These are phyloP conservation scores for Knufia petricola DNA, from an alignment of 2,329 filamentous ascomycete species.

Conservation along the genomic window DNA sequence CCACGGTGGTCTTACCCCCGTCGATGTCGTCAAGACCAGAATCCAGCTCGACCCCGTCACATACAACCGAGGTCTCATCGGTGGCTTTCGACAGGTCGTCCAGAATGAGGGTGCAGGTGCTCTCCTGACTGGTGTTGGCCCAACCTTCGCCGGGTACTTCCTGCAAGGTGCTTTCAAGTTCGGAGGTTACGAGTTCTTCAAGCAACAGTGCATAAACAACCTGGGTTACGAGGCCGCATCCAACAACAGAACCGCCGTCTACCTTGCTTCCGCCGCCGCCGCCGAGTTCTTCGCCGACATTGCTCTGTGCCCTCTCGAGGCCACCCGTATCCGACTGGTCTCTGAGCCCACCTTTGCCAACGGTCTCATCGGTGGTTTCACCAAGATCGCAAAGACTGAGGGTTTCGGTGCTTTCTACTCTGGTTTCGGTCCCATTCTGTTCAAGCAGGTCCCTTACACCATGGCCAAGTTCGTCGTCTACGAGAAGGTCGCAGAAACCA, in stretches of 20 bases:
- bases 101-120: conserved; percentile 75
- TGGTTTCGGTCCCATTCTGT: conserved; percentile 78
- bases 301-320: conserved; percentile 80
- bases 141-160: conserved; percentile 85
- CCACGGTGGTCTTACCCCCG: conserved; percentile 90
- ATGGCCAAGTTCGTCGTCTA: conserved; percentile 93
- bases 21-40: conserved; percentile 97
- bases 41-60: conserved; percentile 85
- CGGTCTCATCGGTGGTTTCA: conserved; percentile 68
- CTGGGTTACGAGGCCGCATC: conserved; percentile 68
- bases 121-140: conserved; percentile 75
- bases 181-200: conserved; percentile 93
- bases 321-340: conserved; percentile 86
- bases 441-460: conserved; percentile 88
- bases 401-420: conserved; percentile 81
- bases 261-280: conserved; percentile 56
- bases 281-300: conserved; percentile 55
- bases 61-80: conserved; percentile 81
- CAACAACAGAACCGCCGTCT: conserved; percentile 72
- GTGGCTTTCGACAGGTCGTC: conserved; percentile 79
- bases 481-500: conserved; percentile 72
- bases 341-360: conserved; percentile 77
- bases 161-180: conserved; percentile 90
- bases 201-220: conserved; percentile 75
- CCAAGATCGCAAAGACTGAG: conserved; percentile 74